Conservation (phyloP, 1,284 basidiomycete species). For the Thecaphora frezii region DNA sequence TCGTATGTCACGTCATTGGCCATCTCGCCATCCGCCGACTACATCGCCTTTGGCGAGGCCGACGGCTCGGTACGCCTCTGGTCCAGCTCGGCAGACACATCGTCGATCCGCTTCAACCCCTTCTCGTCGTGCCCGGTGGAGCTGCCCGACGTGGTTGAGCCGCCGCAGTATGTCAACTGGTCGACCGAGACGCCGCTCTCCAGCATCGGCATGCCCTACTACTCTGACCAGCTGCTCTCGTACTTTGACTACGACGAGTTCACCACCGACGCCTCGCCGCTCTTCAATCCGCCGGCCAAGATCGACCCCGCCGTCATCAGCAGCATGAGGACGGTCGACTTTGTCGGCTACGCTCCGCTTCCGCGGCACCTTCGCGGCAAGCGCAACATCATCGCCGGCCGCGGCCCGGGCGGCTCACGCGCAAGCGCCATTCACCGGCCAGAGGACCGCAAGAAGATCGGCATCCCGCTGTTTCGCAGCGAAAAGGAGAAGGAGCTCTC, state of each 20-base stretch:
- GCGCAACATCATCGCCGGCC: slow-evolving; percentile 71
- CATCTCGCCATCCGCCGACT: slow-evolving; percentile 81
- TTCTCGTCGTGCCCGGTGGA: slow-evolving; percentile 81
- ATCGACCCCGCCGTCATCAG: slow-evolving; percentile 77
- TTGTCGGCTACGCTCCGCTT: slow-evolving; percentile 79
- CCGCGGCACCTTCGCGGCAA: slow-evolving; percentile 80
- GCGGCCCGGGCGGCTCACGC: slow-evolving; percentile 35
- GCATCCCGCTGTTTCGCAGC: slow-evolving; percentile 75
- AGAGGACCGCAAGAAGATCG: slow-evolving; percentile 50
- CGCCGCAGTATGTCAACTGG: slow-evolving; percentile 75
- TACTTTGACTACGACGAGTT: slow-evolving; percentile 64
- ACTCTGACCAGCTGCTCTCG: slow-evolving; percentile 76
- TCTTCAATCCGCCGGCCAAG: slow-evolving; percentile 68
- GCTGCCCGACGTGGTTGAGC: slow-evolving; percentile 76
- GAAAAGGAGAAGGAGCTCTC: slow-evolving; percentile 65
- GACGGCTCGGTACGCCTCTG: slow-evolving; percentile 83
- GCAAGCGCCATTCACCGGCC: slow-evolving; percentile 34
- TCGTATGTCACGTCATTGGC: slow-evolving; percentile 81
- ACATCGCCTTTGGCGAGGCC: slow-evolving; percentile 87
- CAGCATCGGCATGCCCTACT: slow-evolving; percentile 84
- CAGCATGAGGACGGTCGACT: slow-evolving; percentile 82
- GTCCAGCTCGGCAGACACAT: slow-evolving; percentile 66
- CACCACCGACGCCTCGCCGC: slow-evolving; percentile 59
- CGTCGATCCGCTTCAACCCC: slow-evolving; percentile 72
- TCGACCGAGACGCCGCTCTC: slow-evolving; percentile 83